Conservation (phyloP, 2,329 filamentous ascomycete genomes). For the Plenodomus biglobosus region DNA sequence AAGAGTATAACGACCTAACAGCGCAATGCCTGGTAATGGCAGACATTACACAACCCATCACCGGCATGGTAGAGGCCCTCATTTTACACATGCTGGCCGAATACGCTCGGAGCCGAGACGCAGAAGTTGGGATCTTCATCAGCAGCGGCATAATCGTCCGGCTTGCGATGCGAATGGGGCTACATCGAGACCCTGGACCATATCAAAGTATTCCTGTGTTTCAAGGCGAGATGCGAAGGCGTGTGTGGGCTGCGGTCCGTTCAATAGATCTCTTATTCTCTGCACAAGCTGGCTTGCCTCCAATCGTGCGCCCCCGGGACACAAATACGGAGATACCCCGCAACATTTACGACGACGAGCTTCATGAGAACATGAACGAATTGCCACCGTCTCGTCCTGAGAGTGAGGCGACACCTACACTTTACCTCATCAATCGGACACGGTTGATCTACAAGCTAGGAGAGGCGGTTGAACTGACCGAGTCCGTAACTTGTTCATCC, state of each 20-base stretch:
- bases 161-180: slow-evolving; percentile 71
- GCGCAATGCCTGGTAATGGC: slow-evolving; percentile 76
- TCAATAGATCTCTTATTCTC: slow-evolving; percentile 77
- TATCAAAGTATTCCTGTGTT: slow-evolving; percentile 72
- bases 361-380: slow-evolving; percentile 67
- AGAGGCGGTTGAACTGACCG: slow-evolving; percentile 67
- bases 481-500: slow-evolving; percentile 62
- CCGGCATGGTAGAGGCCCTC: slow-evolving; percentile 77
- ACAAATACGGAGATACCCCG: slow-evolving; percentile 74
- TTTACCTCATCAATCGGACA: slow-evolving; percentile 76
- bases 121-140: slow-evolving; percentile 67
- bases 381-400: slow-evolving; percentile 68
- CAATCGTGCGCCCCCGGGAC: slow-evolving; percentile 72
- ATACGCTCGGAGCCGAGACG: slow-evolving; percentile 71
- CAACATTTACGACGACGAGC: slow-evolving; percentile 81
- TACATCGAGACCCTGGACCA: slow-evolving; percentile 75
- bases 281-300: slow-evolving; percentile 63
- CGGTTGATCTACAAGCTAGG: slow-evolving; percentile 69
- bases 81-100: slow-evolving; percentile 76
- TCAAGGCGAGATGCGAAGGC: slow-evolving; percentile 70
- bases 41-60: slow-evolving; percentile 74
- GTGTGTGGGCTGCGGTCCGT: slow-evolving; percentile 67
- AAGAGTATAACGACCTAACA: slow-evolving; percentile 66
- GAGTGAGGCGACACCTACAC: slow-evolving; percentile 72
- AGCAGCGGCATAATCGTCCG: slow-evolving; percentile 62